phyloP scores from a whole-genome alignment of 2,329 filamentous ascomycete genomes.

The Neobulgaria alba region DNA sequence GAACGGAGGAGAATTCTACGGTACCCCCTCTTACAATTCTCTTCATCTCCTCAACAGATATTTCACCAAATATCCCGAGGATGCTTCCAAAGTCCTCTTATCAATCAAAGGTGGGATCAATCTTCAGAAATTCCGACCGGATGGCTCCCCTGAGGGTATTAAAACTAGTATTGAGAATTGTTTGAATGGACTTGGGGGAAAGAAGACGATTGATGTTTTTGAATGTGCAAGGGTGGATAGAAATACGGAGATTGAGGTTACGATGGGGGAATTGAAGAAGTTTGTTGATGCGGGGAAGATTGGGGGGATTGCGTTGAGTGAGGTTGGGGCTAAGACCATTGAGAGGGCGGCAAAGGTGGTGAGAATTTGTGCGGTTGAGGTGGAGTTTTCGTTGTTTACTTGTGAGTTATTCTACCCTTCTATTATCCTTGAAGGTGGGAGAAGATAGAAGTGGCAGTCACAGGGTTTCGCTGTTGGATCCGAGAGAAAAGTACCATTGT shows the following conservation, averaged over 20 bases:
- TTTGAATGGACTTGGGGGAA: conserved; percentile 38
- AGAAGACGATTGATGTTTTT: conserved; percentile 42
- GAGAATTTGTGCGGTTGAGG: conserved; percentile 38
- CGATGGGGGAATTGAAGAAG: conserved; percentile 27
- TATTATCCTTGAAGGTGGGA: too few relatives aligned
- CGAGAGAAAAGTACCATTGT: background rate
- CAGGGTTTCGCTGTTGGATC: conserved; percentile 1
- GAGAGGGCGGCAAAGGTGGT: conserved; percentile 32
- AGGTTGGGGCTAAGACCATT: conserved; percentile 35
- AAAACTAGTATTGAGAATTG: conserved; percentile 51
- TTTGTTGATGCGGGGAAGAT: conserved; percentile 36
- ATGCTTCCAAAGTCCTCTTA: conserved; percentile 52
- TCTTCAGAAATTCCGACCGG: conserved; percentile 30
- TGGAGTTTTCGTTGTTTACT: conserved; percentile 36
- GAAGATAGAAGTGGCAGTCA: background rate
- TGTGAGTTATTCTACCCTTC: conserved; percentile 3
- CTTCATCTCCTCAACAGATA: conserved; percentile 52
- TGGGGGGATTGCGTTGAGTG: conserved; percentile 35
- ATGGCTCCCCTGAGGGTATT: conserved; percentile 45
- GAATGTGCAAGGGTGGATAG: conserved; percentile 38
- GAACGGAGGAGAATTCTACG: conserved; percentile 60
- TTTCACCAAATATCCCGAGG: conserved; percentile 54
- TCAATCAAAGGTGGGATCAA: conserved; percentile 50
- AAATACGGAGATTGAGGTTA: conserved; percentile 34
- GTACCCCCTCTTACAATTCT: conserved; percentile 47